Base-by-base conservation (phyloP, 2,329 filamentous ascomycete genomes). In the Arthroderma uncinatum region DNA sequence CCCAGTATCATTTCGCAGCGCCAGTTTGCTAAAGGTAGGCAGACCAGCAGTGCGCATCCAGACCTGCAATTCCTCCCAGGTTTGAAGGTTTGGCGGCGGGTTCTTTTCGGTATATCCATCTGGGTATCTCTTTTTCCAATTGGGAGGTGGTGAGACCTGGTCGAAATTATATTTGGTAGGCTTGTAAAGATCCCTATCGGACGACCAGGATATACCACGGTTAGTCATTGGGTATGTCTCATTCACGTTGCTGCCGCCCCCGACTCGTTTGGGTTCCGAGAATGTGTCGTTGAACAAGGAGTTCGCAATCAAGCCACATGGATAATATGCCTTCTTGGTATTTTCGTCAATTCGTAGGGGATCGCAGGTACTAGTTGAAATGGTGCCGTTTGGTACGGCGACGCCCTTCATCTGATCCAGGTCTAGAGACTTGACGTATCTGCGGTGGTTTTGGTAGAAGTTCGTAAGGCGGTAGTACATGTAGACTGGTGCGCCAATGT, bases 41-140 rank as follows among this genome's bases (percentile, higher is more conserved):
- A 97, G 75, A 58, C 92, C 93, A 23, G 93, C 93, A 1, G 94
- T 95, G 65, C 93, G 84, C 93, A 98, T 98, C 93, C 93, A 98
- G 21, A 97, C 91, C 74, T 96, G 91, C 71, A 98, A 95, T 44
- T 84, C 83, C 70, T 95, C 87, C 74, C 89, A 85, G 0, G 82
- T 74, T 61, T 85, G 79, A 16, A 97, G 71, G 64, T 93, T 74
- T 0, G 90, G 89, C 21, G 89, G 83, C 1, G 80, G 81, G 54
- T 79, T 78, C 0, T 80, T 73, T 0, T 76, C 70, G 2, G 80
- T 84, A 68, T 95, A 95, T 60, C 80, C 82, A 37, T 85, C 69
- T 5, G 84, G 85, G 63, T 86, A 95, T 58, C 82, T 80, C 10
- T 78, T 67, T 16, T 74, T 69, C 93, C 93, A 98, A 71, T 96